Evolutionary conservation across 176 grass and related monocot species (phyloP).

Genomic region (Urochloa ruziziensis): DNA sequence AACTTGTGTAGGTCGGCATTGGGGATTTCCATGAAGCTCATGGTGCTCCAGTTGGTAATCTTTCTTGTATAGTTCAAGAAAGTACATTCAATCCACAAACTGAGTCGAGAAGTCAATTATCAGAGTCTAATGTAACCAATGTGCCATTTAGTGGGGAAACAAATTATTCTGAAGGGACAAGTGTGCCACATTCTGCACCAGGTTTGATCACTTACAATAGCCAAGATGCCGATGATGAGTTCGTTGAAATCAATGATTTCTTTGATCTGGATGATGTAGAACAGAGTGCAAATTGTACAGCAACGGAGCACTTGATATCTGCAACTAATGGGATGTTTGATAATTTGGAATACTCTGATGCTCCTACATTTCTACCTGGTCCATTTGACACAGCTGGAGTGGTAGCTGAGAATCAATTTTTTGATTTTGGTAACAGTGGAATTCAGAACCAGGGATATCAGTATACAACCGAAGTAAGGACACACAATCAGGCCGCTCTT

Average conservation of each 20-base stretch:
- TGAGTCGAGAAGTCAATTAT: constrained; percentile 30
- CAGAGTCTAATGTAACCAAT: constrained; percentile 45
- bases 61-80: constrained; percentile 38
- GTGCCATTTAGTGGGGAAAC: constrained; percentile 20
- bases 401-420: constrained; percentile 40
- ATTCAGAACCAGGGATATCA: constrained; percentile 35
- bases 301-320: constrained; percentile 26
- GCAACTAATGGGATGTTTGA: constrained; percentile 33
- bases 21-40: constrained; percentile 12
- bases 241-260: constrained; percentile 91
- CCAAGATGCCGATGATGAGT: constrained; percentile 59
- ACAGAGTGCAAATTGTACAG: constrained; percentile 33
- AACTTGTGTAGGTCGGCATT: constrained; percentile 11
- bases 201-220: constrained; percentile 14
- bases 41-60: constrained; percentile 6
- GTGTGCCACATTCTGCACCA: constrained; percentile 3
- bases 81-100: constrained; percentile 15
- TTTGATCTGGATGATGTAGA: constrained; percentile 44
- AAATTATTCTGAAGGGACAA: constrained; percentile 38
- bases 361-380: constrained; percentile 51
- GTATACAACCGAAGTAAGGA: constrained; percentile 45
- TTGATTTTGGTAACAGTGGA: constrained; percentile 37
- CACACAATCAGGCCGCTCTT: constrained; percentile 42
- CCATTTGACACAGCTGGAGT: constrained; percentile 32
- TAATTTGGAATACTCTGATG: constrained; percentile 54